These are phyloP conservation scores for Athelia sp. DNA, from an alignment of 1,284 basidiomycete genomes.

Conservation along the genomic window DNA sequence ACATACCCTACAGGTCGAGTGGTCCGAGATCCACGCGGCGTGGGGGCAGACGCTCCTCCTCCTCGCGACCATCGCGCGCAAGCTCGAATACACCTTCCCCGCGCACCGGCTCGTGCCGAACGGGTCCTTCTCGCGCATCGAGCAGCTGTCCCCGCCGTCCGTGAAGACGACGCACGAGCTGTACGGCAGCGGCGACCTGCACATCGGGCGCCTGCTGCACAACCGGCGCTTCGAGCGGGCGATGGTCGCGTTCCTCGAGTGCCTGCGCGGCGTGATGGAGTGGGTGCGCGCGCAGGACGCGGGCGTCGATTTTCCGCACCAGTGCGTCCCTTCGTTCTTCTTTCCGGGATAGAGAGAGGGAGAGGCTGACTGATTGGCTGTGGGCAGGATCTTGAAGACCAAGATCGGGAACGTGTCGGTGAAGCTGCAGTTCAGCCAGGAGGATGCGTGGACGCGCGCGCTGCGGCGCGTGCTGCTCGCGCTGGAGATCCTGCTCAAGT, in stretches of 20 bases:
- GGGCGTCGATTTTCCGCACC: slow-evolving; percentile 77
- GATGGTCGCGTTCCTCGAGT: slow-evolving; percentile 95
- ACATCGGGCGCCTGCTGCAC: slow-evolving; percentile 84
- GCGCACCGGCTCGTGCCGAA: slow-evolving; percentile 89
- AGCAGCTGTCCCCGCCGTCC: slow-evolving; percentile 60
- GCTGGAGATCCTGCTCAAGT: slow-evolving; percentile 81
- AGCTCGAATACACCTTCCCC: slow-evolving; percentile 84
- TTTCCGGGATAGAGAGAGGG: no score
- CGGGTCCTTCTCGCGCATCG: slow-evolving; percentile 90
- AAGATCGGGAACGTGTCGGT: slow-evolving; percentile 95
- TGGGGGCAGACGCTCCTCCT: slow-evolving; percentile 96
- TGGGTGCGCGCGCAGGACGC: slow-evolving; percentile 72
- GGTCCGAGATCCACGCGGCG: slow-evolving; percentile 98
- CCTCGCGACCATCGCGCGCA: slow-evolving; percentile 85
- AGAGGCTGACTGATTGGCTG: no score
- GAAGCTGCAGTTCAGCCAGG: slow-evolving; percentile 90
- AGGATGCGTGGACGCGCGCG: slow-evolving; percentile 83
- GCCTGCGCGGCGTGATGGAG: slow-evolving; percentile 87
- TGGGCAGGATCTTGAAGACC: slow-evolving; percentile 80
- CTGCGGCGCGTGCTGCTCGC: slow-evolving; percentile 87
- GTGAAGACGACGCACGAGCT: slow-evolving; percentile 86
- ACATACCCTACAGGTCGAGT: slow-evolving; percentile 96
- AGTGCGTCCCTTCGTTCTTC: slow-evolving; percentile 41
- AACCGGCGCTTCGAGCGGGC: slow-evolving; percentile 94
- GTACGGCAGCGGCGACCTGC: slow-evolving; percentile 87